phyloP scores from a whole-genome alignment of 1,139 yeast genomes.

The Maudiozyma humilis region DNA sequence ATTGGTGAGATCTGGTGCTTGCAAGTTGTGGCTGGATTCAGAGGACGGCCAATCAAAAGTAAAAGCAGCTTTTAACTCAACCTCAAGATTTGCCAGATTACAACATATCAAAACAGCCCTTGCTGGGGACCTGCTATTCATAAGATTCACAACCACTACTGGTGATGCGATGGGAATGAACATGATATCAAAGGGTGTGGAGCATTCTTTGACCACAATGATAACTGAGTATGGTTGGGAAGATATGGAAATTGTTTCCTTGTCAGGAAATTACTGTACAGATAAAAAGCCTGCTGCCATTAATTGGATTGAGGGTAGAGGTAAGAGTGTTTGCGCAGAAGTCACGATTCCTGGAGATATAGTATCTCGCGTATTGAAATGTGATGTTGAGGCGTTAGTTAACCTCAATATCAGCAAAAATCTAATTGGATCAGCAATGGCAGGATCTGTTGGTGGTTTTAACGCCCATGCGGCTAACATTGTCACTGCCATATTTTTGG shows the following conservation, averaged over 20 bases:
- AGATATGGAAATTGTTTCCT: slow-evolving; percentile 87
- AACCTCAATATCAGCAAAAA: slow-evolving; percentile 85
- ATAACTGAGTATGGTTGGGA: slow-evolving; percentile 82
- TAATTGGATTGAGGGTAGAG: slow-evolving; percentile 99
- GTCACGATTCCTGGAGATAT: slow-evolving; percentile 79
- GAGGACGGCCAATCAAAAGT: slow-evolving; percentile 80
- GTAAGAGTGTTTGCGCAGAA: slow-evolving; percentile 95
- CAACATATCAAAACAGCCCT: slow-evolving; percentile 86
- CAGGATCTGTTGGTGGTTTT: slow-evolving; percentile 96
- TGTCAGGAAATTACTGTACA: slow-evolving; percentile 95
- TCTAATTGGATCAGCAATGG: slow-evolving; percentile 95
- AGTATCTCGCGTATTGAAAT: slow-evolving; percentile 74
- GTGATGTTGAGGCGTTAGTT: slow-evolving; percentile 87
- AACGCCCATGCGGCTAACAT: slow-evolving; percentile 97
- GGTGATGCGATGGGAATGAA: slow-evolving; percentile 99
- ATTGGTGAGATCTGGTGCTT: slow-evolving; percentile 83
- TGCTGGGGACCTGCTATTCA: slow-evolving; percentile 83
- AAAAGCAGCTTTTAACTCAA: slow-evolving; percentile 89
- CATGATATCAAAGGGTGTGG: slow-evolving; percentile 98
- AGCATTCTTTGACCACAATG: slow-evolving; percentile 76
- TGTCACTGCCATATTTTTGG: slow-evolving; percentile 87
- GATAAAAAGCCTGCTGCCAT: slow-evolving; percentile 98
- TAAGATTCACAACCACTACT: slow-evolving; percentile 92
- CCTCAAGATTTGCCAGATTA: slow-evolving; percentile 93
- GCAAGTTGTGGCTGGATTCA: slow-evolving; percentile 91